These are phyloP conservation scores for Carex arenaria DNA, from an alignment of 202 grass and related monocot genomes.

Conservation along the genomic window DNA sequence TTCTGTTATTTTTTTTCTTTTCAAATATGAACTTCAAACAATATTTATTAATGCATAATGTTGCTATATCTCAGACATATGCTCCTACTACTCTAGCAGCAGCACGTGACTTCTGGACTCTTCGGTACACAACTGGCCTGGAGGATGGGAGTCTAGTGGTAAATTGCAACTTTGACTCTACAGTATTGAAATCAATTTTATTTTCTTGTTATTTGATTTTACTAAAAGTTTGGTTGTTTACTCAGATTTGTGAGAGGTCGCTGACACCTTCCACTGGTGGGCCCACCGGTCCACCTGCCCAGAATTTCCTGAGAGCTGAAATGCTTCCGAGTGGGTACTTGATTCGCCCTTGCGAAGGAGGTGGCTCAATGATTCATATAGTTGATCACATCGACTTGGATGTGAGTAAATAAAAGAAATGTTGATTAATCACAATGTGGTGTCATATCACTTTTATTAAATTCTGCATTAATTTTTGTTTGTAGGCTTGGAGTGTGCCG, in stretches of 20 bases:
- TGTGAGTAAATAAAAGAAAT: slow-evolving; percentile 46
- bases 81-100: slow-evolving; percentile 70
- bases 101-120: slow-evolving; percentile 86
- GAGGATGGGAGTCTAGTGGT: slow-evolving; percentile 99
- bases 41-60: slow-evolving; percentile 2
- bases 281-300: slow-evolving; percentile 60
- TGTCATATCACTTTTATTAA: not conserved
- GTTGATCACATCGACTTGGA: slow-evolving; percentile 97
- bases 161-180: not conserved
- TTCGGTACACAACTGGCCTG: slow-evolving; percentile 85
- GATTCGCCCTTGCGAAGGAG: slow-evolving; percentile 92
- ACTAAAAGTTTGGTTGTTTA: not conserved
- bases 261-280: slow-evolving; percentile 84
- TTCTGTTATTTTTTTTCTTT: not conserved
- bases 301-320: slow-evolving; percentile 81
- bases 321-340: slow-evolving; percentile 92
- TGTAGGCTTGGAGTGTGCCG: slow-evolving; percentile 82
- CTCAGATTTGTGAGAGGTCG: slow-evolving; percentile 93
- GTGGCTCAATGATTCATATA: slow-evolving; percentile 98
- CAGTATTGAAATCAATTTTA: not conserved
- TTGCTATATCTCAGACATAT: slow-evolving; percentile 56
- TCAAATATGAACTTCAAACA: not conserved
- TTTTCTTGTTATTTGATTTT: slow-evolving; percentile 4
- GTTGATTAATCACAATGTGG: not conserved
- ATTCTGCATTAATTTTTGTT: not conserved